Evolutionary conservation across 495 filamentous ascomycete species (phyloP).

Genomic region (Xylaria flabelliformis): DNA sequence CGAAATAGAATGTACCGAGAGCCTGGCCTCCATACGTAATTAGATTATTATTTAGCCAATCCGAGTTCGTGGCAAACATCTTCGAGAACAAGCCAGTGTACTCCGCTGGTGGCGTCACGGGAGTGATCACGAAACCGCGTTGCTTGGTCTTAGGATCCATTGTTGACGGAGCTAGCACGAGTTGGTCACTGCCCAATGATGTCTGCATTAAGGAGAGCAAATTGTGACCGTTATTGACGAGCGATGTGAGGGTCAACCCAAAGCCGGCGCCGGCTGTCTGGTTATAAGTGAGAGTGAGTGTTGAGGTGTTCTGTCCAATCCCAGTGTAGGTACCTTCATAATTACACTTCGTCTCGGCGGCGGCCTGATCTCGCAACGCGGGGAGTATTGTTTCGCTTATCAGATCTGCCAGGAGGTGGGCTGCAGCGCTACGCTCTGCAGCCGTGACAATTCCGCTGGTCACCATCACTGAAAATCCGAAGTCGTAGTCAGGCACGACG

Average conservation of each 20-base stretch:
- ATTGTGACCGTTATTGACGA: constrained; percentile 49
- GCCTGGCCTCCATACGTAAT: constrained; percentile 38
- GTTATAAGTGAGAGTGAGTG: constrained; percentile 40
- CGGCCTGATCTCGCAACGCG: constrained; percentile 44
- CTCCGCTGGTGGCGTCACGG: constrained; percentile 4
- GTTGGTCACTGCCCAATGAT: constrained; percentile 17
- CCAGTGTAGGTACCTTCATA: constrained; percentile 44
- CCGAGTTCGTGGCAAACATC: constrained; percentile 25
- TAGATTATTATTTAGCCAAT: constrained; percentile 40
- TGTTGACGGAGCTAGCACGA: constrained; percentile 43
- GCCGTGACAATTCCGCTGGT: constrained; percentile 33
- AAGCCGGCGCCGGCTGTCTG: constrained; percentile 30
- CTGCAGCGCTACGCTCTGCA: constrained; percentile 15
- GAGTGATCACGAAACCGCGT: constrained; percentile 35
- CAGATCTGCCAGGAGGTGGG: constrained; percentile 34
- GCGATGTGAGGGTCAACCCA: constrained; percentile 42
- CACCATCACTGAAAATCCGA: constrained; percentile 48
- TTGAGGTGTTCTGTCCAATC: constrained; percentile 37
- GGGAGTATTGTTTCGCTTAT: constrained; percentile 42
- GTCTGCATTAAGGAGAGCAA: constrained; percentile 30
- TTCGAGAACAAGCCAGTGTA: constrained; percentile 34
- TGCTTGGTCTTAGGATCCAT: constrained; percentile 19
- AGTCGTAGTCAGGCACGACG: constrained; percentile 49
- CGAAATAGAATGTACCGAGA: constrained; percentile 46
- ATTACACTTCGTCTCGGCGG: constrained; percentile 35